These are phyloP conservation scores for Solidago caesia DNA, from an alignment of 129 eudicot species.

Conservation along the genomic window DNA sequence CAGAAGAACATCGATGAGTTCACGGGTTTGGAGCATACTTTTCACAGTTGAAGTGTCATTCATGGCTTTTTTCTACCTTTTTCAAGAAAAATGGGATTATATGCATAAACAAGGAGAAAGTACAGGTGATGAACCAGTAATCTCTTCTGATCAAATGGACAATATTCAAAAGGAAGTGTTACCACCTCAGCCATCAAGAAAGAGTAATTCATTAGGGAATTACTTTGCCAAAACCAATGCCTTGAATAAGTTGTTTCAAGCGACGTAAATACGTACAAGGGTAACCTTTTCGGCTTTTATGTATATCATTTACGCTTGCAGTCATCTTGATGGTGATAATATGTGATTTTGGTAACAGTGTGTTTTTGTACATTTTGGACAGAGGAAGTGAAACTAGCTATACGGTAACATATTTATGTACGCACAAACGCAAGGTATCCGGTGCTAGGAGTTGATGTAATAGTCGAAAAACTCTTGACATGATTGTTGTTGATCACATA, in stretches of 20 bases:
- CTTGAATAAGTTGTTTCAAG: slow-evolving; percentile 59
- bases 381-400: not conserved
- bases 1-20: slow-evolving; percentile 50
- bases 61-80: slow-evolving; percentile 57
- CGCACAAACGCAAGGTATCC: not conserved
- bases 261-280: slow-evolving; percentile 27
- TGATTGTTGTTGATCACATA: too few relatives aligned
- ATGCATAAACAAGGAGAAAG: slow-evolving; percentile 52
- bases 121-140: slow-evolving; percentile 28
- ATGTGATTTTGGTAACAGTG: slow-evolving; percentile 14
- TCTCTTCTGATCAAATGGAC: slow-evolving; percentile 32
- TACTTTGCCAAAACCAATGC: slow-evolving; percentile 60
- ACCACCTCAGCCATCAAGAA: slow-evolving; percentile 38
- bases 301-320: slow-evolving; percentile 20
- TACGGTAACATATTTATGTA: not conserved
- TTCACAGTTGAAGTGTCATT: slow-evolving; percentile 63
- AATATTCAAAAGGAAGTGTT: slow-evolving; percentile 36
- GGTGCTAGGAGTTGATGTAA: too few relatives aligned
- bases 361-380: slow-evolving; percentile 17
- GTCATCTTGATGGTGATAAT: not conserved
- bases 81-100: slow-evolving; percentile 80
- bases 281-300: not conserved
- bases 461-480: too few relatives aligned
- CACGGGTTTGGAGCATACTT: slow-evolving; percentile 55
- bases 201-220: slow-evolving; percentile 72